These are phyloP conservation scores for Phalaenopsis hybrid DNA, from an alignment of 116 monocot genomes.

Conservation along the genomic window DNA sequence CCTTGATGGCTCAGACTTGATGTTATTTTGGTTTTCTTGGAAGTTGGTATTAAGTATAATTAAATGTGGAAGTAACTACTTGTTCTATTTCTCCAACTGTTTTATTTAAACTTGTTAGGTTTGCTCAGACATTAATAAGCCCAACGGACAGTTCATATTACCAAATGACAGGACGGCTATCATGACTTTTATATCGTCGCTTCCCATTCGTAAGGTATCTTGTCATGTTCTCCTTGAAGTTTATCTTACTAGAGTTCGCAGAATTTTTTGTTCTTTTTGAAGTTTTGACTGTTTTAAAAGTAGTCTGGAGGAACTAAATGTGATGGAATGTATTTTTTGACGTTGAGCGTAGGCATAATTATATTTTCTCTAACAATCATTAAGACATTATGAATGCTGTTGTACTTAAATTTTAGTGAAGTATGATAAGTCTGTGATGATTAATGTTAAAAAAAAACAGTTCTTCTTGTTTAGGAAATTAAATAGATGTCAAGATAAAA, in stretches of 20 bases:
- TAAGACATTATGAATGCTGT: not conserved
- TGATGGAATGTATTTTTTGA: not conserved
- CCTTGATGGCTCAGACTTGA: not conserved
- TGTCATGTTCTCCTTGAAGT: not conserved
- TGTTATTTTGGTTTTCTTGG: not conserved
- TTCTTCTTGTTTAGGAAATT: not conserved
- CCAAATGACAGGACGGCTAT: constrained; percentile 73
- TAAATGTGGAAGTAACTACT: not conserved
- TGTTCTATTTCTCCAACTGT: not conserved
- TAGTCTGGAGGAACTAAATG: not conserved
- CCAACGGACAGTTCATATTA: constrained; percentile 90
- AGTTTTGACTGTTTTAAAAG: not conserved
- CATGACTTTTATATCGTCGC: constrained; percentile 79
- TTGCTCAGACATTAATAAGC: constrained; percentile 99
- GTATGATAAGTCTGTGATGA: not conserved
- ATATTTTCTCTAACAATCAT: not conserved
- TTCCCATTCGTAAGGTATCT: constrained; percentile 87
- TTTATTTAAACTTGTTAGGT: constrained; percentile 48
- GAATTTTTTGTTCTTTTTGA: not conserved
- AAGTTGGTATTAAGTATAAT: not conserved
- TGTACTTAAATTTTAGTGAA: not conserved
- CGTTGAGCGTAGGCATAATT: not conserved
- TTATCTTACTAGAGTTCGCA: constrained; percentile 6
- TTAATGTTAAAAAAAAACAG: not conserved
- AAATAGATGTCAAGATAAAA: not conserved